phyloP scores from a whole-genome alignment of 2,329 filamentous ascomycete genomes.

The Teratosphaeria pseudoeucalypti region DNA sequence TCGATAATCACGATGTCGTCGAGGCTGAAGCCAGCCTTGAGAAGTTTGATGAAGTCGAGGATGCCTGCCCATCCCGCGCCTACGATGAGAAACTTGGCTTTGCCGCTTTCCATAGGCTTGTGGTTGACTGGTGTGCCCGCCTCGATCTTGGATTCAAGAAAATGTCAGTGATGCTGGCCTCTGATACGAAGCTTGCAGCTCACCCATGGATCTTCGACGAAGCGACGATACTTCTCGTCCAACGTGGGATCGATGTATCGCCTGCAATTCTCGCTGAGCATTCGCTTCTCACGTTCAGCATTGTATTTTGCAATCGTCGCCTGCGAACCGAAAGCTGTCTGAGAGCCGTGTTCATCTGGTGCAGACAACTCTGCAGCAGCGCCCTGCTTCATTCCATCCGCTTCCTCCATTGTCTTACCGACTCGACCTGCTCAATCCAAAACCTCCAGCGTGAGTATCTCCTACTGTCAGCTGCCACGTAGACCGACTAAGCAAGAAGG shows the following conservation, averaged over 20 bases:
- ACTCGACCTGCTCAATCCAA: background rate
- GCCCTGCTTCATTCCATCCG: background rate
- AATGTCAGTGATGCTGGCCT: background rate
- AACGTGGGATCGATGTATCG: conserved; percentile 18
- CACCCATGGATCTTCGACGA: conserved; percentile 22
- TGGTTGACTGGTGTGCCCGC: conserved; percentile 9
- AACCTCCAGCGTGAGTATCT: background rate
- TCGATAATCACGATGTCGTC: conserved; percentile 34
- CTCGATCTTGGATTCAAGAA: conserved; percentile 3
- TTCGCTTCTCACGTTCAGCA: conserved; percentile 18
- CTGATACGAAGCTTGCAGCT: background rate
- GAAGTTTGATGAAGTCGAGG: conserved; percentile 30
- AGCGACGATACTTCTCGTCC: conserved; percentile 13
- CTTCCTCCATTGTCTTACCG: background rate
- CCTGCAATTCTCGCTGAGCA: conserved; percentile 10
- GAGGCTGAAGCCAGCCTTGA: conserved; percentile 27
- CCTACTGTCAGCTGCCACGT: too few species aligned
- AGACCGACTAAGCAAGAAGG: too few species aligned
- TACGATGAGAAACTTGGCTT: conserved; percentile 12
- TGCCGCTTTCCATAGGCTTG: conserved; percentile 6
- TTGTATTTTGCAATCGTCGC: conserved; percentile 12
- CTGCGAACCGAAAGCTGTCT: background rate
- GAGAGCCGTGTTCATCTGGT: background rate
- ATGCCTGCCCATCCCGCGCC: conserved; percentile 38
- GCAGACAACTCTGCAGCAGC: too few species aligned